These are phyloP conservation scores for Tilletia horrida DNA, from an alignment of 1,284 basidiomycete genomes.

Conservation along the genomic window DNA sequence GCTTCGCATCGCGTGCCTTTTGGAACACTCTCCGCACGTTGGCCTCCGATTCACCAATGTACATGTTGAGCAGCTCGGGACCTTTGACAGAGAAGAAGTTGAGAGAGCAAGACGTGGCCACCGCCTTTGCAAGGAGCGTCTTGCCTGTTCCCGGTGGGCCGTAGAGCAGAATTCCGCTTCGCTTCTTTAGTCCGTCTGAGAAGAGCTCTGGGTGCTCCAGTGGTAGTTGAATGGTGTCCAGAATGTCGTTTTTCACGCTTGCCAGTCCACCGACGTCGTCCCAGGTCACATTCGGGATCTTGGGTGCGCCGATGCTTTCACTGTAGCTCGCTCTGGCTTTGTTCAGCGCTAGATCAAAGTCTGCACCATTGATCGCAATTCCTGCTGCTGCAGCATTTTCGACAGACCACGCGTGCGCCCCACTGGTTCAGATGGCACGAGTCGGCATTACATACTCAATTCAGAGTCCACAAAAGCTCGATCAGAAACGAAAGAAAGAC, in stretches of 20 bases:
- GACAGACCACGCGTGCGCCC: constrained; percentile 1
- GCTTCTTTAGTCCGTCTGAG: constrained; percentile 85
- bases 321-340: constrained; percentile 77
- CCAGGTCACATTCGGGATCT: constrained; percentile 94
- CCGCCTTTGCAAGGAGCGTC: constrained; percentile 60
- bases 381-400: constrained; percentile 58
- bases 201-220: constrained; percentile 92
- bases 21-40: constrained; percentile 59
- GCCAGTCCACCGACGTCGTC: constrained; percentile 93
- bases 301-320: constrained; percentile 90
- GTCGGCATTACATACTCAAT: too few relatives aligned
- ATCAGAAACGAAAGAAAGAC: constrained; percentile 11
- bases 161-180: constrained; percentile 67
- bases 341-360: constrained; percentile 73
- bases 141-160: constrained; percentile 59
- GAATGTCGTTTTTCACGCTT: constrained; percentile 83
- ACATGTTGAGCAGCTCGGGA: constrained; percentile 59
- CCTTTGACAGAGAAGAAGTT: constrained; percentile 60
- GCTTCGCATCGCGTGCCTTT: constrained; percentile 57
- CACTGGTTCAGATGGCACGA: not conserved
- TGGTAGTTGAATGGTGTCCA: constrained; percentile 95
- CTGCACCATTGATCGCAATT: constrained; percentile 64
- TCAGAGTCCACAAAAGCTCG: too few relatives aligned
- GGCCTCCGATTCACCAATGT: constrained; percentile 59
- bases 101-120: constrained; percentile 64